phyloP scores from a whole-genome alignment of 441 rosid species.

The Kokia cookei region DNA sequence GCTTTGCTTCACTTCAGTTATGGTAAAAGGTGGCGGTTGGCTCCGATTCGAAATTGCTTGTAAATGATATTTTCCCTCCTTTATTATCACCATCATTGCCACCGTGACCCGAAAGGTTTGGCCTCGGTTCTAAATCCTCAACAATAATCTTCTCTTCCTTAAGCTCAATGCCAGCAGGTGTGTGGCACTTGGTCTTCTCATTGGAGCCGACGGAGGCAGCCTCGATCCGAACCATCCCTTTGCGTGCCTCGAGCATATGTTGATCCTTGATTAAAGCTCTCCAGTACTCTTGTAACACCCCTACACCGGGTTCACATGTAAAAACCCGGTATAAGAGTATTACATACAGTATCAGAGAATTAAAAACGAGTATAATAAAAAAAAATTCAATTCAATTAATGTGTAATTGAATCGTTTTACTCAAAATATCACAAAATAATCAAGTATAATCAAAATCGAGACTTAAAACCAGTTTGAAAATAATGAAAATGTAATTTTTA shows the following conservation, averaged over 20 bases:
- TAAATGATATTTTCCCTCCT: too few species aligned
- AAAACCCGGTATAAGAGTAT: too few species aligned
- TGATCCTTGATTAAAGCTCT: constrained; percentile 14
- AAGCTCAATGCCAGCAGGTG: neutral
- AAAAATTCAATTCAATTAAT: too few species aligned
- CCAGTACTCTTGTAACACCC: too few species aligned
- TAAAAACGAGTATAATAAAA: too few species aligned
- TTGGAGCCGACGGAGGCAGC: neutral
- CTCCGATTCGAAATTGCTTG: neutral
- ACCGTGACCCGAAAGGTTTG: neutral
- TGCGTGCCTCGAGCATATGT: constrained; percentile 17
- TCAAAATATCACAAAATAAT: too few species aligned
- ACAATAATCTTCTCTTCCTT: neutral
- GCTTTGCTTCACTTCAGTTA: neutral
- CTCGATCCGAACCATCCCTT: constrained; percentile 3
- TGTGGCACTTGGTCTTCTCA: neutral
- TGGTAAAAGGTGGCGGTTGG: neutral
- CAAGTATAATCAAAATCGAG: too few species aligned
- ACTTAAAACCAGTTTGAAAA: too few species aligned
- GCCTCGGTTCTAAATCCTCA: neutral
- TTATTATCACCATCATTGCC: neutral
- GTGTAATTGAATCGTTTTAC: too few species aligned
- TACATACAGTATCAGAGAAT: too few species aligned
- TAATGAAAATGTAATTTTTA: too few species aligned
- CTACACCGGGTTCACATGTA: too few species aligned